Base-by-base conservation (phyloP, 345 rosid genomes). In the Tarenaya hassleriana region DNA sequence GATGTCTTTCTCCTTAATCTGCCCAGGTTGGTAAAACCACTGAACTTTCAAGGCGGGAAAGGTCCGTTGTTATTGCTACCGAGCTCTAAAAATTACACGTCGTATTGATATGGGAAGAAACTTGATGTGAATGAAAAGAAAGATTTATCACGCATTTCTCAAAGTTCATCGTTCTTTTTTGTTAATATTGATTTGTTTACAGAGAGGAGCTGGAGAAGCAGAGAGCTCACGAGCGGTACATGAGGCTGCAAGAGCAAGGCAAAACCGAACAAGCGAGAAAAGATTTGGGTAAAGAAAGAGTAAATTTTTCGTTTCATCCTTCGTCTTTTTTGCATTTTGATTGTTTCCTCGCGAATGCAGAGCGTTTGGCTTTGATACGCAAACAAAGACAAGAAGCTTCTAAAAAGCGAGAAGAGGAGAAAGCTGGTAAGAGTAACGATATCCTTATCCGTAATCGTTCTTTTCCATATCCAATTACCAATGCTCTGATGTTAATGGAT, bases 171-270 rank as follows among this genome's bases (percentile, higher is more conserved):
- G 29, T 24, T 24, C 18, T 3, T 42, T 17, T 17, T n/a, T n/a
- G n/a, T n/a, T 1, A 5, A 7, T 37, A 9, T 43, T 8, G 41
- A 24, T 16, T 16, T 18, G 15, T 3, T 42, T 34, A 52, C 73
- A 92, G 98, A 64, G 95, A 92, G 73, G 98, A 88, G 73, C 59
- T 92, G 35, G 97, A 92, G 74, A 92, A 92, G 70, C 94, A 88
- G 69, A 77, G 72, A 68, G 94, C 98, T 64, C 98, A 85, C 37
- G 96, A 91, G 75, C 85, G 95, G 32, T 88, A 82, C 73, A 91
- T 91, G 96, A 87, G 74, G 86, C 76, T 92, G 70, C 98, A 88
- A 58, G 98, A 92, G 68, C 98, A 92, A 63, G 98, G 98, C 46
- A 92, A 92, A 77, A 88, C 95, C 4, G 97, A 92, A 18, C 97